A percentile compares a stretch with the other conserved stretches of the same genome.
These are phyloP conservation scores for Avena eriantha DNA, from an alignment of 176 grass and related monocot species.

Conservation along the genomic window DNA sequence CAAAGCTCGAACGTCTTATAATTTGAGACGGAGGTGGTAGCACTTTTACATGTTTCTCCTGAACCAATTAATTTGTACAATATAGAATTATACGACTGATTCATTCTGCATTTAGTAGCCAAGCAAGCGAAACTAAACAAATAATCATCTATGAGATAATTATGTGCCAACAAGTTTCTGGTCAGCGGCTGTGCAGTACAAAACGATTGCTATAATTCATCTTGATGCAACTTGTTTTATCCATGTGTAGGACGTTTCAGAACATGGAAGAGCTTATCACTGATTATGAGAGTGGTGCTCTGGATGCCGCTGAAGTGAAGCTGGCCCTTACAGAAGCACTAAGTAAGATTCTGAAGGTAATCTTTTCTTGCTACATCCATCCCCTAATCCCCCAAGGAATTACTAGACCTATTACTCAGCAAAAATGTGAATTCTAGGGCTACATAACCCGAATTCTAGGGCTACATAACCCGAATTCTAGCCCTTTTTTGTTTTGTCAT, in stretches of 20 bases:
- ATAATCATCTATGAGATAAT: background rate
- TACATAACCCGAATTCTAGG: background rate
- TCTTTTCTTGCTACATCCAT: background rate
- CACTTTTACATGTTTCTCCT: background rate
- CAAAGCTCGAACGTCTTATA: background rate
- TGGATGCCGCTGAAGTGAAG: slow-evolving; percentile 65
- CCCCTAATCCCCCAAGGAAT: background rate
- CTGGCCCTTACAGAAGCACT: slow-evolving; percentile 56
- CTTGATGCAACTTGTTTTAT: background rate
- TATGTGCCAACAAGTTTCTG: background rate
- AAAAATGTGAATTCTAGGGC: slow-evolving; percentile 2
- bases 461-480: background rate
- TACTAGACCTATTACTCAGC: background rate
- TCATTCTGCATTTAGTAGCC: background rate
- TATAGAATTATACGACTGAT: background rate
- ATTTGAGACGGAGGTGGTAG: background rate
- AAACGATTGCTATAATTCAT: slow-evolving; percentile 6
- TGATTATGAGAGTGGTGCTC: slow-evolving; percentile 65
- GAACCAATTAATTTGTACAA: background rate
- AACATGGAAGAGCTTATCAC: slow-evolving; percentile 58
- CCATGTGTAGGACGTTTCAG: slow-evolving; percentile 35
- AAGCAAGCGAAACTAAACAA: background rate
- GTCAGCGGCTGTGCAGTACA: background rate
- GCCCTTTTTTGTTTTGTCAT: background rate
- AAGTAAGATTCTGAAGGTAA: slow-evolving; percentile 67